phyloP scores from a whole-genome alignment of 2,329 filamentous ascomycete genomes.

The Trichoderma cornu-damae region DNA sequence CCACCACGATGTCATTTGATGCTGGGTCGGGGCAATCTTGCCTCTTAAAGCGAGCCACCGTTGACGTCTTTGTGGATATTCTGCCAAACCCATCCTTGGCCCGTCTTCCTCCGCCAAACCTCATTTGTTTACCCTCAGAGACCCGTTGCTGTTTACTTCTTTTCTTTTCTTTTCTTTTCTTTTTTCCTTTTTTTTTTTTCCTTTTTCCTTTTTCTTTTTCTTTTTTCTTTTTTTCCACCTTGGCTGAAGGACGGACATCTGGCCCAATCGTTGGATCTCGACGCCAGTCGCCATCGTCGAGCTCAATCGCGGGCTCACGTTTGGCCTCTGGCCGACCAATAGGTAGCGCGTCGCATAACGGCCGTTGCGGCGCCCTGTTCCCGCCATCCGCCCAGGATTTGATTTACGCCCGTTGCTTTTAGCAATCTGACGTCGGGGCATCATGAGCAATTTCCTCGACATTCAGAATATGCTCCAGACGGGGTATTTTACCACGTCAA shows the following conservation, averaged over 20 bases:
- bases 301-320: not conserved
- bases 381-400: not conserved
- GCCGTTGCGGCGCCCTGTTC: not conserved
- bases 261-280: not conserved
- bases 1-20: constrained; percentile 23
- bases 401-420: not conserved
- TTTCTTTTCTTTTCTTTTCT: not conserved
- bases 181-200: not conserved
- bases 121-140: not conserved
- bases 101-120: not conserved
- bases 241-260: not conserved
- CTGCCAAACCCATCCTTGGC: not conserved
- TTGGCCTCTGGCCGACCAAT: not conserved
- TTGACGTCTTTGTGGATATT: constrained; percentile 10
- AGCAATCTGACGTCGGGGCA: constrained; percentile 21
- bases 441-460: constrained; percentile 41
- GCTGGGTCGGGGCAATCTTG: constrained; percentile 3
- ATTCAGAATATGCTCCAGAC: constrained; percentile 45
- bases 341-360: constrained; percentile 4
- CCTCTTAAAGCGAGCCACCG: constrained; percentile 8
- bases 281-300: not conserved
- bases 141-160: not conserved
- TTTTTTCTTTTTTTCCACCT: not conserved
- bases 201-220: not conserved
- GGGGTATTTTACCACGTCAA: constrained; percentile 47